phyloP scores from a whole-genome alignment of 768 basidiomycete species.

The Psilocybe tampanensis region DNA sequence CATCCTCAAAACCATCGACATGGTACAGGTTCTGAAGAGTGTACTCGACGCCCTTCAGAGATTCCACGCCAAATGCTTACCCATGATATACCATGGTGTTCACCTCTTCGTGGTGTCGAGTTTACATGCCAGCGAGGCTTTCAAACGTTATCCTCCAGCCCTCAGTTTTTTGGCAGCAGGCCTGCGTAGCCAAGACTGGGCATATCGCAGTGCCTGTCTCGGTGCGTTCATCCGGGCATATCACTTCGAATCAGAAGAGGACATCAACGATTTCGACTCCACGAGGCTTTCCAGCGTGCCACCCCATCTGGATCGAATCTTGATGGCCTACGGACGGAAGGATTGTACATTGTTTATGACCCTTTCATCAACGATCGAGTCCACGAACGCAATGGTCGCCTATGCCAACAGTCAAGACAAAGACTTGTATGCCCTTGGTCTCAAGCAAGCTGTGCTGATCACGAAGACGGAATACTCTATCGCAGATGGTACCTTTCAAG shows the following conservation, averaged over 20 bases:
- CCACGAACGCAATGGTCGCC: slow-evolving; percentile 53
- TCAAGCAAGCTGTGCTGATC: slow-evolving; percentile 50
- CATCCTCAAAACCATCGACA: slow-evolving; percentile 40
- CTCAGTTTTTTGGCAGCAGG: slow-evolving; percentile 58
- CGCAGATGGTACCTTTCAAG: slow-evolving; percentile 52
- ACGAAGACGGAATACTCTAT: slow-evolving; percentile 61
- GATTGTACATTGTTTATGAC: slow-evolving; percentile 50
- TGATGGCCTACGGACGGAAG: slow-evolving; percentile 54
- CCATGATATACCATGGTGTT: slow-evolving; percentile 52
- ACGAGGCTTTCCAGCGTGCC: slow-evolving; percentile 46
- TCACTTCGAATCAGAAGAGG: slow-evolving; percentile 41
- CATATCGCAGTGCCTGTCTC: slow-evolving; percentile 50
- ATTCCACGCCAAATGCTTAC: slow-evolving; percentile 28
- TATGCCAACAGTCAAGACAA: slow-evolving; percentile 37
- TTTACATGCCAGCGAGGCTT: slow-evolving; percentile 45
- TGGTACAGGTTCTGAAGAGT: slow-evolving; percentile 43
- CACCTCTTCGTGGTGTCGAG: slow-evolving; percentile 47
- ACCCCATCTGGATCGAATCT: slow-evolving; percentile 41
- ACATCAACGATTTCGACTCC: slow-evolving; percentile 51
- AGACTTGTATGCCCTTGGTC: slow-evolving; percentile 53
- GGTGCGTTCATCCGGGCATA: slow-evolving; percentile 59
- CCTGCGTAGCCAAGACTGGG: slow-evolving; percentile 56
- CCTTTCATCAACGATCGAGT: slow-evolving; percentile 40
- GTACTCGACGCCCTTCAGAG: slow-evolving; percentile 44
- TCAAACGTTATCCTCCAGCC: slow-evolving; percentile 43